A percentile compares a stretch with the other conserved stretches of the same genome.
Conservation (phyloP, 2,329 filamentous ascomycete species). For the Graphilbum fragrans region DNA sequence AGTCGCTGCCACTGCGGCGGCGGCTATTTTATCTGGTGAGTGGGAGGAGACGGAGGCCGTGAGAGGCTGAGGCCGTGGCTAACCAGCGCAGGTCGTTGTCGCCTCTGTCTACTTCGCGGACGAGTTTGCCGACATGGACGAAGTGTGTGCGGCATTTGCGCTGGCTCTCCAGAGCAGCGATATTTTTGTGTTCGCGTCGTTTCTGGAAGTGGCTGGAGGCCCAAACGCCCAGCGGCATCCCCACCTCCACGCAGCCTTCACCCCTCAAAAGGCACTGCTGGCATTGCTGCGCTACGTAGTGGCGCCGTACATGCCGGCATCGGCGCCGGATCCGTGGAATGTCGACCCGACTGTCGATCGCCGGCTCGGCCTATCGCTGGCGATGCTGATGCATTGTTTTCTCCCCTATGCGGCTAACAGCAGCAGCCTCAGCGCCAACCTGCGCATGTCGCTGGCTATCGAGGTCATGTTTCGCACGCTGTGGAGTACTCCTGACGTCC, state of each 20-base stretch:
- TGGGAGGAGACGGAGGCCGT: background rate
- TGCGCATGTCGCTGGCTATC: constrained; percentile 56
- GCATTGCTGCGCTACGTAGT: constrained; percentile 32
- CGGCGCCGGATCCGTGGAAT: constrained; percentile 27
- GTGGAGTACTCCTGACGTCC: constrained; percentile 17
- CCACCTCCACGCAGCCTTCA: constrained; percentile 13
- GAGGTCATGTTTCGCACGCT: constrained; percentile 51
- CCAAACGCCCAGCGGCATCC: background rate
- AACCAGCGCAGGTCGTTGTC: constrained; percentile 26
- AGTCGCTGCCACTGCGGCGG: constrained; percentile 49
- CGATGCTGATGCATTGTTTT: constrained; percentile 45
- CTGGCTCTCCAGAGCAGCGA: constrained; percentile 44
- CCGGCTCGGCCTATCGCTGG: constrained; percentile 25
- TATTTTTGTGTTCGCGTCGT: constrained; percentile 41
- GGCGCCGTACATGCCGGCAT: constrained; percentile 30
- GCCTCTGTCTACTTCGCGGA: constrained; percentile 32
- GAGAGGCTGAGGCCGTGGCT: constrained; percentile 6
- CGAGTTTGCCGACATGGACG: constrained; percentile 27
- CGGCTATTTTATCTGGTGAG: constrained; percentile 47
- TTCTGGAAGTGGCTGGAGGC: constrained; percentile 24
- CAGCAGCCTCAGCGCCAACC: constrained; percentile 52
- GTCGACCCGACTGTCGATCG: constrained; percentile 24
- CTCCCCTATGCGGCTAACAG: constrained; percentile 54
- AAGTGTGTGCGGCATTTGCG: constrained; percentile 47
- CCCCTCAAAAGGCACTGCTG: constrained; percentile 23